These are phyloP conservation scores for Dictyostelium purpureum DNA, from an alignment of 78 protist species.

Conservation along the genomic window DNA sequence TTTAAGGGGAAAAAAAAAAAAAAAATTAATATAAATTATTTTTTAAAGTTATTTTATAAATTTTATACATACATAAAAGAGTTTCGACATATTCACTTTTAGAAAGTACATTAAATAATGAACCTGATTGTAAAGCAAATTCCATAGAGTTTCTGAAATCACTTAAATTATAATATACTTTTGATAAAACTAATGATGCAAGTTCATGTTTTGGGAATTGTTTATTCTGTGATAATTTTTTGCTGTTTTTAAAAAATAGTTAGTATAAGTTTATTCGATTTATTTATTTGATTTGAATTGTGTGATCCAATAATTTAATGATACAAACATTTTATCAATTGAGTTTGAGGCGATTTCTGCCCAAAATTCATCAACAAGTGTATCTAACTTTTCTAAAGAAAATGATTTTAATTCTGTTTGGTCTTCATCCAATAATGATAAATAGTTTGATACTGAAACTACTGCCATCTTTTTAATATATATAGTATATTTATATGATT, in stretches of 20 bases:
- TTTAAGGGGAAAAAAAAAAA: background rate
- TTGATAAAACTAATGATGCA: slow-evolving; percentile 32
- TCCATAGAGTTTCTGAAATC: slow-evolving; percentile 86
- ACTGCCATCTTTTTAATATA: slow-evolving; percentile 10
- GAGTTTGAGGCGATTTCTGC: slow-evolving; percentile 88
- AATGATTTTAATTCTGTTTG: slow-evolving; percentile 57
- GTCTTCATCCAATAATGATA: slow-evolving; percentile 73
- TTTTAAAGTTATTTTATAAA: background rate
- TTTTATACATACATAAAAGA: slow-evolving; percentile 38
- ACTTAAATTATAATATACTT: slow-evolving; percentile 96
- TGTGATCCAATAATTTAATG: background rate
- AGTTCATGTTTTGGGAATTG: slow-evolving; percentile 44
- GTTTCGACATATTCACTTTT: slow-evolving; percentile 86
- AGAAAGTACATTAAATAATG: slow-evolving; percentile 85
- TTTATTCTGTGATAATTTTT: slow-evolving; percentile 31
- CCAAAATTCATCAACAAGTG: slow-evolving; percentile 92
- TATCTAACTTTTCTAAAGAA: slow-evolving; percentile 80
- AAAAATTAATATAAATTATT: background rate
- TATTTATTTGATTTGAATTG: background rate
- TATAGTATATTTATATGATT: background rate
- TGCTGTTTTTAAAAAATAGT: background rate
- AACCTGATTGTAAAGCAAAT: slow-evolving; percentile 94
- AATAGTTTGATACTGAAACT: slow-evolving; percentile 39
- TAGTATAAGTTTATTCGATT: background rate
- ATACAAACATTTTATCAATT: slow-evolving; percentile 72